Base-by-base conservation (phyloP, 2,329 filamentous ascomycete genomes). In the Colletotrichum neosansevieriae region DNA sequence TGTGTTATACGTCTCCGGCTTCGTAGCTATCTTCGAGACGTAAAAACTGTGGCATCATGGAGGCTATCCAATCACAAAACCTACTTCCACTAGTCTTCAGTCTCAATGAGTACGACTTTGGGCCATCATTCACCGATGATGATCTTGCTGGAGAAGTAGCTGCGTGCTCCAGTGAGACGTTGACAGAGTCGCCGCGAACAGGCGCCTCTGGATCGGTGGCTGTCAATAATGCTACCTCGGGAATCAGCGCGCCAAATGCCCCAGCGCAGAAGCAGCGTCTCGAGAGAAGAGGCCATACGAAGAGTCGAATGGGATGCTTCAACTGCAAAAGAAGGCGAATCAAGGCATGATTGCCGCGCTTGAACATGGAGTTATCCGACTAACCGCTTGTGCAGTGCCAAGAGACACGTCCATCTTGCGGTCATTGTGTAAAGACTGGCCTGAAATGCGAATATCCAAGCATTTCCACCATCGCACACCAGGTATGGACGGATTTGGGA, bases 301-400 rank as follows among this genome's bases (percentile, higher is more conserved):
- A 92, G 76, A 90, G 87, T 58, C 83, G 89, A 24, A 81, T 85
- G 15, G 89, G 89, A 9, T 91, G 89, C 77, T 91, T 85, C 76
- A 90, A 90, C 75, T 92, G 89, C 79, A 91, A 91, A 77, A 82
- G 86, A 63, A 80, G 89, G 45, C 85, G 89, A 67, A 91, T 92
- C 76, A 91, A 89, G 84, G 86, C 86, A 76, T 21, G 5, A 9
- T 32, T 34, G 29, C 21, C 49, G 13, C 32, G 10, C 42, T 6
- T 17, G 15, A 15, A 12, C n/a, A 17, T 15, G 7, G 9, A 4
- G 7, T 29, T 29, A 36, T 17, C 17, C 4, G 15, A 15, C 21
- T 68, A 24, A 47, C 6, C 24, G 24, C 12, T 19, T 24, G 40
- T 32, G 51, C 67, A 91, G 85, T 91, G 89, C 75, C 89, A 90